A percentile compares a stretch with the other conserved stretches of the same genome.
phyloP scores from a whole-genome alignment of 1,284 basidiomycete genomes.

The Pholiota adiposa region DNA sequence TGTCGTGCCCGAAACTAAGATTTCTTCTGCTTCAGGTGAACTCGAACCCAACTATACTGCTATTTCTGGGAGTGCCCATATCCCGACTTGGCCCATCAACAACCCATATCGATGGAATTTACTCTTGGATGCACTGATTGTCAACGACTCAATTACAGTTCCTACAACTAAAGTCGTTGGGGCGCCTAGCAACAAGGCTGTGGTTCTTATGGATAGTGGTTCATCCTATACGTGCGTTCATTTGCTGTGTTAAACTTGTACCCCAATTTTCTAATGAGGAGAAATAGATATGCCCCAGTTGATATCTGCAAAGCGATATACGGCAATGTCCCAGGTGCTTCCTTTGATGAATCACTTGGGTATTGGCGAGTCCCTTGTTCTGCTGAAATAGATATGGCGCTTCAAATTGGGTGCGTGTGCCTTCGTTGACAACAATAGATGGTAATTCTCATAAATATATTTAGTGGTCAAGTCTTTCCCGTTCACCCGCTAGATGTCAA shows the following conservation, averaged over 20 bases:
- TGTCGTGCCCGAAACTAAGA: conserved; percentile 1
- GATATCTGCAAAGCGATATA: conserved; percentile 71
- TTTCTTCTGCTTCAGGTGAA: conserved; percentile 51
- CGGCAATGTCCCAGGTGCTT: conserved; percentile 59
- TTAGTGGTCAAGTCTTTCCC: conserved; percentile 68
- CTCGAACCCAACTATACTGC: conserved; percentile 61
- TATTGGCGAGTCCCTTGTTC: conserved; percentile 75
- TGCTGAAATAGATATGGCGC: conserved; percentile 72
- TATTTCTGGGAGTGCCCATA: conserved; percentile 55
- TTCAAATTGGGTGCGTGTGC: conserved; percentile 68
- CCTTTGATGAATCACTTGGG: conserved; percentile 50
- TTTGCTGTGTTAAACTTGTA: conserved; percentile 7
- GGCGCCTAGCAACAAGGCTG: conserved; percentile 69
- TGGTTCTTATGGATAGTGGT: conserved; percentile 75
- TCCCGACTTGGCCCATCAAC: conserved; percentile 71
- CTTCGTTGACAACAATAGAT: conserved; percentile 14
- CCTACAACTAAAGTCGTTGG: conserved; percentile 58
- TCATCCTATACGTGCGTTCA: conserved; percentile 73
- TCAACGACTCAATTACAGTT: conserved; percentile 52
- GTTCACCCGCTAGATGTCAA: conserved; percentile 77
- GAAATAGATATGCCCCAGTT: conserved; percentile 61
- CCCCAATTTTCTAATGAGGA: conserved; percentile 4
- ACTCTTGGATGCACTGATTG: conserved; percentile 69
- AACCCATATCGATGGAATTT: conserved; percentile 74
- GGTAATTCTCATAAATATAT: conserved; percentile 10